A percentile compares a stretch with the other conserved stretches of the same genome.
These are phyloP conservation scores for Cnidoscolus chayamansa DNA, from an alignment of 441 rosid genomes.

Conservation along the genomic window DNA sequence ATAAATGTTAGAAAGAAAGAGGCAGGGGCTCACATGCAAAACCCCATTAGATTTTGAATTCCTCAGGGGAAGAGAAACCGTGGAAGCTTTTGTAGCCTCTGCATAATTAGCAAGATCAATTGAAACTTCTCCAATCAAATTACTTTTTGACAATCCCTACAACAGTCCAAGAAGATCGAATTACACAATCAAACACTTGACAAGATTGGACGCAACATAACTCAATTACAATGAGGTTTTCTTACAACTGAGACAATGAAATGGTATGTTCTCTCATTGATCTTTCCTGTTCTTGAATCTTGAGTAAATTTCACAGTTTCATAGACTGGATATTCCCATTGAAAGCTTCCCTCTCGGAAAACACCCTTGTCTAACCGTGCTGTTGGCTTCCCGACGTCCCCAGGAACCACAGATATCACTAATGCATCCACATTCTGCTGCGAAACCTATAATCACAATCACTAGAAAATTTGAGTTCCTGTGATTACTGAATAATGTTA, in stretches of 20 bases:
- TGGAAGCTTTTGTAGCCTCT: constrained; percentile 53
- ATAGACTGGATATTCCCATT: constrained; percentile 68
- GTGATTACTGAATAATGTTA: constrained; percentile 20
- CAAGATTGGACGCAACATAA: not conserved
- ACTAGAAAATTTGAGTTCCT: constrained; percentile 13
- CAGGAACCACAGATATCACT: constrained; percentile 64
- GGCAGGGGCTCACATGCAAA: constrained; percentile 63
- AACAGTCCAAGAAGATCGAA: constrained; percentile 25
- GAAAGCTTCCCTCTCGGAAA: constrained; percentile 49
- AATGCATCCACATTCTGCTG: constrained; percentile 48
- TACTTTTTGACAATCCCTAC: constrained; percentile 60
- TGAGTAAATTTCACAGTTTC: constrained; percentile 62
- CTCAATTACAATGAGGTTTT: constrained; percentile 4
- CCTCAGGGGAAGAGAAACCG: constrained; percentile 64
- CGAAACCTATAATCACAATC: constrained; percentile 42
- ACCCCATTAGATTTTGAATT: constrained; percentile 56
- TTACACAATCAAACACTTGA: constrained; percentile 7
- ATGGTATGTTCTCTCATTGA: constrained; percentile 56
- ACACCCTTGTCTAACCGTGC: constrained; percentile 58
- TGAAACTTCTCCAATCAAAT: constrained; percentile 63
- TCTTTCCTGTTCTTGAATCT: constrained; percentile 64
- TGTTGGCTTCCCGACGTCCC: constrained; percentile 69
- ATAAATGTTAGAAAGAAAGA: constrained; percentile 23
- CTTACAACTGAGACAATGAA: constrained; percentile 66
- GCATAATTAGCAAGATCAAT: constrained; percentile 73